Base-by-base conservation (phyloP, 2,329 filamentous ascomycete genomes). In the Diplodia mutila region DNA sequence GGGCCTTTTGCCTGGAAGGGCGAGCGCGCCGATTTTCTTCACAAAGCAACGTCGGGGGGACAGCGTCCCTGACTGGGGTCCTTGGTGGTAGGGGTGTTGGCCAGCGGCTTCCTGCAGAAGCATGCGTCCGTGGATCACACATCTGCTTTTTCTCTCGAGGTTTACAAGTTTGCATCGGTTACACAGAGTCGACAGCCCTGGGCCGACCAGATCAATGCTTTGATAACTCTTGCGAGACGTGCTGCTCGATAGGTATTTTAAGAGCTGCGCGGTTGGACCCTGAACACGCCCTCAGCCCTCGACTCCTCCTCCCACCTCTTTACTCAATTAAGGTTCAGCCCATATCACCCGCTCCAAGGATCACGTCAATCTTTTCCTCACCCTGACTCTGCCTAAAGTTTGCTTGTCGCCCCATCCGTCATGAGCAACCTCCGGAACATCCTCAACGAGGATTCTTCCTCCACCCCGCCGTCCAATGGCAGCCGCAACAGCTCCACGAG, bases 361-460 rank as follows among this genome's bases (percentile, higher is more conserved):
- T 61, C 37, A 34, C 57, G 54, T 23, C 32, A 39, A 57, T 59
- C 54, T 12, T 59, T 46, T 18, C 57, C n/a, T 16, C n/a, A 49
- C 32, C 29, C 37, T 23, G 46, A 12, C 23, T 48, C 23, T 54
- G 27, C 32, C 48, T 61, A n/a, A n/a, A n/a, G n/a, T n/a, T n/a
- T n/a, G n/a, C n/a, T n/a, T n/a, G n/a, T 29, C 52, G 27, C 39
- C 53, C 39, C n/a, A 52, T 23, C 61, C 57, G 51, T 25, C 57
- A 67, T 67, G 66, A 67, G 48, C 21, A 52, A 42, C 48, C 49
- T 67, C n/a, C 66, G 66, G n/a, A 61, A 23, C 27, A 67, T 67
- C 9, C 66, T 67, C 66, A 67, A 67, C 21, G 66, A 67, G 57
- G 49, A 61, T 16, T 48, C 32, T 9, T 34, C 57, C 9, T 51